Percentiles rank a stretch among this genome's conserved stretches.
Conservation (phyloP, 208 protist species). For the Ichthyophonus hoferi region DNA sequence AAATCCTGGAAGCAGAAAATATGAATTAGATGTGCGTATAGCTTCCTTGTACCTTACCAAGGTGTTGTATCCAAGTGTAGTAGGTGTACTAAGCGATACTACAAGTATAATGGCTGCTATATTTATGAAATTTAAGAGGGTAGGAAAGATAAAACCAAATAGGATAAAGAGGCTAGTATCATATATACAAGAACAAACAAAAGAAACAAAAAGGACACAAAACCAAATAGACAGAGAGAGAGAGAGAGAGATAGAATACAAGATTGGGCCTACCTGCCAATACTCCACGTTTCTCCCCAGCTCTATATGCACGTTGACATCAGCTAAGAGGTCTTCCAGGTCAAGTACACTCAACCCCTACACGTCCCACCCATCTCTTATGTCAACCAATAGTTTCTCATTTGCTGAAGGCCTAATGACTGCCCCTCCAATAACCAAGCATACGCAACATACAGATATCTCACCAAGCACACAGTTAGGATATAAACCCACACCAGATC, state of each 20-base stretch:
- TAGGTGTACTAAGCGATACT: too few relatives aligned
- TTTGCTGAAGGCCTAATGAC: background rate
- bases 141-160: too few relatives aligned
- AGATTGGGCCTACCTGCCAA: background rate
- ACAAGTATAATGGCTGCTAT: too few relatives aligned
- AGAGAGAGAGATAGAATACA: too few relatives aligned
- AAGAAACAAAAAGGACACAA: too few relatives aligned
- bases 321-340: slow-evolving; percentile 18
- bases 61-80: too few relatives aligned
- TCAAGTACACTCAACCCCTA: slow-evolving; percentile 20
- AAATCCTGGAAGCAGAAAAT: slow-evolving; percentile 24
- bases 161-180: too few relatives aligned
- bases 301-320: slow-evolving; percentile 29
- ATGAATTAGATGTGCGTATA: too few relatives aligned
- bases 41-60: too few relatives aligned
- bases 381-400: background rate
- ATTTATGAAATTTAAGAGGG: too few relatives aligned
- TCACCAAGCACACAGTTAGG: background rate
- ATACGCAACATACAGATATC: background rate
- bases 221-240: too few relatives aligned
- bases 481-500: background rate
- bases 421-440: background rate
- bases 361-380: background rate
- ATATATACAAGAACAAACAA: too few relatives aligned
- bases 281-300: background rate